A percentile compares a stretch with the other conserved stretches of the same genome.
phyloP scores from a whole-genome alignment of 1,284 basidiomycete genomes.

The Cryptococcus hybrid region DNA sequence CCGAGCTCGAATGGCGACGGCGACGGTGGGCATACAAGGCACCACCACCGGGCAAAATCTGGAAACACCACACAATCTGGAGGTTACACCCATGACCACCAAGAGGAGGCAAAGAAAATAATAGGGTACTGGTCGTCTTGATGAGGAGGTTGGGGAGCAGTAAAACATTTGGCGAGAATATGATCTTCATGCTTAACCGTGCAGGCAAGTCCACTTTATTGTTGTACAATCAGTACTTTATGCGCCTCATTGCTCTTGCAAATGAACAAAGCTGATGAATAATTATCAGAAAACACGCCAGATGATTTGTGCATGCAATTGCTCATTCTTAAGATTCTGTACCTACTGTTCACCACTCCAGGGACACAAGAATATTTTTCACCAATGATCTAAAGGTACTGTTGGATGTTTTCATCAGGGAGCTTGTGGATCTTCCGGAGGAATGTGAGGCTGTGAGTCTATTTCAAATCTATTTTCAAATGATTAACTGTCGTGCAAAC shows the following conservation, averaged over 20 bases:
- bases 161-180: slow-evolving; percentile 95
- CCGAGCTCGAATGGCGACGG: background rate
- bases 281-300: slow-evolving; percentile 63
- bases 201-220: slow-evolving; percentile 61
- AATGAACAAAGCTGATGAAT: background rate
- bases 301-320: slow-evolving; percentile 95
- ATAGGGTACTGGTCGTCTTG: slow-evolving; percentile 79
- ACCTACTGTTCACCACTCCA: slow-evolving; percentile 89
- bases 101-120: slow-evolving; percentile 53
- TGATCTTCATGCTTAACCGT: slow-evolving; percentile 98
- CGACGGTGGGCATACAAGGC: slow-evolving; percentile 6
- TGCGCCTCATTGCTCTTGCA: slow-evolving; percentile 42
- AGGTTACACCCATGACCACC: slow-evolving; percentile 19
- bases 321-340: slow-evolving; percentile 90
- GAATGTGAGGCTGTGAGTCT: slow-evolving; percentile 82
- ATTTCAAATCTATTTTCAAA: background rate
- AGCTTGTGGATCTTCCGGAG: slow-evolving; percentile 86
- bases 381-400: slow-evolving; percentile 96
- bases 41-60: slow-evolving; percentile 27
- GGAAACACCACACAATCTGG: slow-evolving; percentile 14
- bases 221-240: no score
- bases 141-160: slow-evolving; percentile 76
- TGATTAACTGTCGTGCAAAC: background rate
- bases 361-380: slow-evolving; percentile 94
- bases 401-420: slow-evolving; percentile 93